phyloP scores from a whole-genome alignment of 768 basidiomycete genomes.

The Postia placenta region DNA sequence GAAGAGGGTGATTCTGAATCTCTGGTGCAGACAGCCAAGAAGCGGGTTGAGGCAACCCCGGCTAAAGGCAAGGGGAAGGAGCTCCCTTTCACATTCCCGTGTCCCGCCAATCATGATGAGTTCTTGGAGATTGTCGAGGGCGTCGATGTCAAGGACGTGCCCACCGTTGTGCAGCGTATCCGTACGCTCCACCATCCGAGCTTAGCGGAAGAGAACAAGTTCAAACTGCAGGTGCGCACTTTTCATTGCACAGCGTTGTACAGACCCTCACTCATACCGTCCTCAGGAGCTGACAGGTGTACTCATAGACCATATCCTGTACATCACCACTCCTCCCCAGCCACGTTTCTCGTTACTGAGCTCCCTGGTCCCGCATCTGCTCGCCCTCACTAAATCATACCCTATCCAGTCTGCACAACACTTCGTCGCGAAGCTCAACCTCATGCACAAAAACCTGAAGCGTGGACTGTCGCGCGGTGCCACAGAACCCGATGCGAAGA shows the following conservation, averaged over 20 bases:
- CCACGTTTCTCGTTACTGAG: conserved; percentile 59
- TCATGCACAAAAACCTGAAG: conserved; percentile 79
- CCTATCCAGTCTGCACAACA: conserved; percentile 73
- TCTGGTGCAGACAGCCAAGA: conserved; percentile 24
- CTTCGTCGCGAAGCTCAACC: conserved; percentile 73
- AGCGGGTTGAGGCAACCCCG: conserved; percentile 27
- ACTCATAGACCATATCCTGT: conserved; percentile 84
- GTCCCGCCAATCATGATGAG: conserved; percentile 81
- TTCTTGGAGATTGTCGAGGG: conserved; percentile 77
- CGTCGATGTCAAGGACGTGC: conserved; percentile 62
- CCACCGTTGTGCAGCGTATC: conserved; percentile 83
- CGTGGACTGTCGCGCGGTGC: conserved; percentile 74
- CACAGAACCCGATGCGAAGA: conserved; percentile 55
- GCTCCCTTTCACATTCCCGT: conserved; percentile 89
- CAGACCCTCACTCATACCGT: too few relatives aligned
- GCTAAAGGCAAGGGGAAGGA: conserved; percentile 38
- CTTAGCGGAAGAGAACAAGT: conserved; percentile 86
- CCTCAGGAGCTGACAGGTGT: conserved; percentile 64
- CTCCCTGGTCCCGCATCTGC: conserved; percentile 70
- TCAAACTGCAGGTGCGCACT: conserved; percentile 74
- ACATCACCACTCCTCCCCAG: conserved; percentile 57
- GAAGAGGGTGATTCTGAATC: conserved; percentile 28
- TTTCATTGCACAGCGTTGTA: neutral
- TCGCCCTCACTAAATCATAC: conserved; percentile 72
- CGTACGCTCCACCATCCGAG: conserved; percentile 89